Evolutionary conservation across 805 yeast genomes (phyloP).

Genomic region (Candida manassasensis): DNA sequence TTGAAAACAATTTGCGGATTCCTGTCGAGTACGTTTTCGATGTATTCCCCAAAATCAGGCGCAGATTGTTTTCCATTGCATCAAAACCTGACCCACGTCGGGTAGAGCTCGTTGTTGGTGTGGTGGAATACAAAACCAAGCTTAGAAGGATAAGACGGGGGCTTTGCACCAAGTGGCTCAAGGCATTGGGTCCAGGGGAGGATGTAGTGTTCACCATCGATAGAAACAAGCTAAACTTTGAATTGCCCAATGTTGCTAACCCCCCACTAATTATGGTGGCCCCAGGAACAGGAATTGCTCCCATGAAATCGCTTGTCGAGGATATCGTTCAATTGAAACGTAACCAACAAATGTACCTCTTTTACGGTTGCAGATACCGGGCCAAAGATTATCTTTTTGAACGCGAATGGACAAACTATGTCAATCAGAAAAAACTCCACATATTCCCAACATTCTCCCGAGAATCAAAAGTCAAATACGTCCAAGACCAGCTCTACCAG

Average conservation of each 20-base stretch:
- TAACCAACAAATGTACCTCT: conserved; percentile 43
- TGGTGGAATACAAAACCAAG: conserved; percentile 83
- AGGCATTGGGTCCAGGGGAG: conserved; percentile 44
- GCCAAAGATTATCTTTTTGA: conserved; percentile 67
- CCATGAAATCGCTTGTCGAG: conserved; percentile 70
- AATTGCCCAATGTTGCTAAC: conserved; percentile 9
- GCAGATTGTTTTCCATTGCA: conserved; percentile 83
- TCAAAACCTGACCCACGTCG: conserved; percentile 41
- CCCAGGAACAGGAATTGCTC: conserved; percentile 97
- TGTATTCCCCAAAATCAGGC: conserved; percentile 70
- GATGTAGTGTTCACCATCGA: conserved; percentile 49
- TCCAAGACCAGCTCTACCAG: conserved; percentile 66
- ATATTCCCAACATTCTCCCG: conserved; percentile 44
- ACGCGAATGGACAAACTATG: conserved; percentile 44
- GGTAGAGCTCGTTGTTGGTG: conserved; percentile 72
- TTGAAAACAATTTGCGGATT: conserved; percentile 60
- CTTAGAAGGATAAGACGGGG: conserved; percentile 75
- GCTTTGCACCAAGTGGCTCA: conserved; percentile 74
- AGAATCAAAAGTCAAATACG: conserved; percentile 47
- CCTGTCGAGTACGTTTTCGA: conserved; percentile 78
- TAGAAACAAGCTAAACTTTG: conserved; percentile 39
- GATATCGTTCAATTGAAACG: conserved; percentile 16
- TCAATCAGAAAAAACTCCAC: conserved; percentile 22
- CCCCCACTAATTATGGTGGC: conserved; percentile 66
- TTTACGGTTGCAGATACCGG: conserved; percentile 69